Conservation (phyloP, 73 alveolate species). For the Paramecium primaurelia region DNA sequence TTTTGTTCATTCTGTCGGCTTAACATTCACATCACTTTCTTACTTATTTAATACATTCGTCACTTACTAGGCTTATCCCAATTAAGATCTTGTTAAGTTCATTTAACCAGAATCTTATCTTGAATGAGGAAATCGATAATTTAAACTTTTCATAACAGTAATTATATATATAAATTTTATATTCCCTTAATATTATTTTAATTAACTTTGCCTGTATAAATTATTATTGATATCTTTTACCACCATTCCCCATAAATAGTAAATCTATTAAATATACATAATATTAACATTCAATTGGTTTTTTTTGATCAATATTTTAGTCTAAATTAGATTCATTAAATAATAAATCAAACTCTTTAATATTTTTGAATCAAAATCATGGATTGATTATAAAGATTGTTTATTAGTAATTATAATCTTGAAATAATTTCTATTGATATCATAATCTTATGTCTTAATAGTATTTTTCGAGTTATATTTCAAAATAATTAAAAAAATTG, state of each 20-base stretch:
- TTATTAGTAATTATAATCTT: too few relatives aligned
- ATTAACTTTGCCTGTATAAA: background rate
- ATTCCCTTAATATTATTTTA: background rate
- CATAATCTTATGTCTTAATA: too few relatives aligned
- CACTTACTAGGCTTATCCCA: background rate
- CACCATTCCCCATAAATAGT: background rate
- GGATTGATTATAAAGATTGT: too few relatives aligned
- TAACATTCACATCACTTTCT: background rate
- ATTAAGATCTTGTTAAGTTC: background rate
- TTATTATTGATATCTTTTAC: background rate
- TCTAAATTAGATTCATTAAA: too few relatives aligned
- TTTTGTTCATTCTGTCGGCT: background rate
- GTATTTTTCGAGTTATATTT: too few relatives aligned
- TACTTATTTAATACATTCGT: background rate
- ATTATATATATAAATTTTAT: conserved; percentile 16
- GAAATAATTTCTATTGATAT: too few relatives aligned
- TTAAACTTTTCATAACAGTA: conserved; percentile 46
- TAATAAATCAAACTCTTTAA: too few relatives aligned
- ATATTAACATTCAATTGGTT: background rate
- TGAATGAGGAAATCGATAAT: conserved; percentile 39
- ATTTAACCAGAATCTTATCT: conserved; percentile 40
- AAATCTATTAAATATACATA: too few relatives aligned
- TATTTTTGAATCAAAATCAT: too few relatives aligned
- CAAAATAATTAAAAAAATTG: too few relatives aligned
- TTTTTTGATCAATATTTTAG: too few relatives aligned